Percentiles rank a stretch among this genome's conserved stretches.
These are phyloP conservation scores for Penicillium dipodomyicola DNA, from an alignment of 495 filamentous ascomycete genomes.

Conservation along the genomic window DNA sequence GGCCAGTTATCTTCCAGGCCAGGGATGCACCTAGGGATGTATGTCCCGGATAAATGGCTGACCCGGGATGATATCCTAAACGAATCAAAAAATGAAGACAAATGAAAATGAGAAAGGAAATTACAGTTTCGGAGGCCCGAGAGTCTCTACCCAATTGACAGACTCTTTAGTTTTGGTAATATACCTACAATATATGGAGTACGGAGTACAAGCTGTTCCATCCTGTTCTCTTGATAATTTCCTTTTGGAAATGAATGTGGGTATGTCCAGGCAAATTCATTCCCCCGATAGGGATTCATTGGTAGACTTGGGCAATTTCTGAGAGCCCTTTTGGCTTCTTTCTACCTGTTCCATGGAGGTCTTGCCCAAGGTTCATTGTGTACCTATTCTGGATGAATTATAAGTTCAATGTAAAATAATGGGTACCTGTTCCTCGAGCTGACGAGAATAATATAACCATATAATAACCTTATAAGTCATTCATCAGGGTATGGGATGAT, in stretches of 20 bases:
- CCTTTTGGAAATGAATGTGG: neutral
- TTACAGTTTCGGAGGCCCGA: conserved; percentile 1
- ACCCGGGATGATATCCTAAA: neutral
- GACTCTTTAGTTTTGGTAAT: neutral
- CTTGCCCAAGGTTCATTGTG: neutral
- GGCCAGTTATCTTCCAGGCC: neutral
- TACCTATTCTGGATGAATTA: neutral
- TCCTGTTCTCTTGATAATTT: neutral
- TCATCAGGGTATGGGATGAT: neutral
- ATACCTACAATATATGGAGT: neutral
- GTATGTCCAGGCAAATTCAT: neutral
- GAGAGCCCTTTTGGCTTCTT: neutral
- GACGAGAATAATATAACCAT: neutral
- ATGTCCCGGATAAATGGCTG: neutral
- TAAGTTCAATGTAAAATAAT: neutral
- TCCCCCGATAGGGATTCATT: neutral
- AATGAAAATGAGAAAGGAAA: neutral
- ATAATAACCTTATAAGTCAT: neutral
- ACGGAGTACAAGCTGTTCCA: neutral
- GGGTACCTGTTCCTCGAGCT: neutral
- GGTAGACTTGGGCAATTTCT: neutral
- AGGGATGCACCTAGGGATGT: neutral
- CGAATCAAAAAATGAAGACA: neutral
- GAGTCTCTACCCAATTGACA: neutral
- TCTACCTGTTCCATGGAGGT: neutral